Percentiles rank a stretch among this genome's conserved stretches.
Conservation (phyloP, 768 basidiomycete genomes). For the Neoboletus subvelutipes region DNA sequence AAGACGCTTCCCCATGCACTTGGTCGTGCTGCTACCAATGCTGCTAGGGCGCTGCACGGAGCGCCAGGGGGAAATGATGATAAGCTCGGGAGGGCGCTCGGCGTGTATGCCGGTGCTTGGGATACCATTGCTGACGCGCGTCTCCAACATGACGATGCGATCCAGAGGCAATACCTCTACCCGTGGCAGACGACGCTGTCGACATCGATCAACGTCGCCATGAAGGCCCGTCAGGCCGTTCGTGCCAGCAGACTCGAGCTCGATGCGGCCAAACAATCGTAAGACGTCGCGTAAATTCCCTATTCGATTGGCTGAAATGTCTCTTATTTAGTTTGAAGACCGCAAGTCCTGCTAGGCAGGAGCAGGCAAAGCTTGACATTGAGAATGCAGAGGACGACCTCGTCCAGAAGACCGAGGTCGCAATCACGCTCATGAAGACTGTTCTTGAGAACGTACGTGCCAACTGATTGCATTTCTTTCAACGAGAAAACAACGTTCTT, state of each 20-base stretch:
- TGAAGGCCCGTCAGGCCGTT: constrained; percentile 90
- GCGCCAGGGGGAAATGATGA: constrained; percentile 53
- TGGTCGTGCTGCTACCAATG: constrained; percentile 71
- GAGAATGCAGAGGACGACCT: constrained; percentile 95
- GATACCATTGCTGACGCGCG: constrained; percentile 81
- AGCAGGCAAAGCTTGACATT: constrained; percentile 88
- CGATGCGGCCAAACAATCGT: constrained; percentile 89
- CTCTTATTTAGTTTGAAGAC: constrained; percentile 64
- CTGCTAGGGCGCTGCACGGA: constrained; percentile 46
- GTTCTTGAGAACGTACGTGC: constrained; percentile 92
- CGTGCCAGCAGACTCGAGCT: constrained; percentile 79
- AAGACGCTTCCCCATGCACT: constrained; percentile 98
- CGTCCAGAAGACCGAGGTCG: constrained; percentile 97
- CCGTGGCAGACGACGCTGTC: constrained; percentile 90
- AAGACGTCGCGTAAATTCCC: constrained; percentile 27
- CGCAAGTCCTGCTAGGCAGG: constrained; percentile 73
- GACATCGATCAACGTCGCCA: constrained; percentile 81
- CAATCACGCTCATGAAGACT: constrained; percentile 96
- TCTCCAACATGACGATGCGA: constrained; percentile 72
- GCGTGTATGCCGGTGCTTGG: constrained; percentile 78
- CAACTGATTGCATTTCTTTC: background rate
- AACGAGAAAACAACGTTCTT: background rate
- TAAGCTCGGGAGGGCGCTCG: constrained; percentile 74
- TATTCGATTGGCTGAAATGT: background rate
- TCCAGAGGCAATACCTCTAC: constrained; percentile 64